These are phyloP conservation scores for Scheffersomyces lignicola DNA, from an alignment of 1,139 yeast species.

Conservation along the genomic window DNA sequence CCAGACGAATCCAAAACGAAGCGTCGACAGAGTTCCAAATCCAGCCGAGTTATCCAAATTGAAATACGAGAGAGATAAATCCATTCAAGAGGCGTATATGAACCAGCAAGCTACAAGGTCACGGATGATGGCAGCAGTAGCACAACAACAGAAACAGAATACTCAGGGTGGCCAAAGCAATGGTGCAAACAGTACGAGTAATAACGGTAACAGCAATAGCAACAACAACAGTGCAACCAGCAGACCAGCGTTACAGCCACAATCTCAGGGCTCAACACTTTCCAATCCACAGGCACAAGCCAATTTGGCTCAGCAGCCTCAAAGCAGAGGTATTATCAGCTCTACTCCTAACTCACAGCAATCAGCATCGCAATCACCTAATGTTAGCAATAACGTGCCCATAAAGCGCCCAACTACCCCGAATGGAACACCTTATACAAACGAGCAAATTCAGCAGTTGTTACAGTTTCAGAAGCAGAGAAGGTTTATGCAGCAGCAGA, in stretches of 20 bases:
- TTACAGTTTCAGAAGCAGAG: slow-evolving; percentile 54
- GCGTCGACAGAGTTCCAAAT: slow-evolving; percentile 54
- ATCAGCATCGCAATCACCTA: slow-evolving; percentile 2
- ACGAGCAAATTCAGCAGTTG: slow-evolving; percentile 55
- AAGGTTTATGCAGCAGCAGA: slow-evolving; percentile 44
- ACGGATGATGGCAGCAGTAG: slow-evolving; percentile 43
- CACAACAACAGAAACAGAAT: slow-evolving; percentile 34
- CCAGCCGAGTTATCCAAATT: slow-evolving; percentile 81
- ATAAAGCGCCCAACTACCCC: slow-evolving; percentile 45
- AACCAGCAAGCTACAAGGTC: slow-evolving; percentile 50
- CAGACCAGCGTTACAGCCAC: slow-evolving; percentile 3
- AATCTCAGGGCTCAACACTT: slow-evolving; percentile 2
- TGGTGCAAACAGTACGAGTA: slow-evolving; percentile 14
- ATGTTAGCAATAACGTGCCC: slow-evolving; percentile 6
- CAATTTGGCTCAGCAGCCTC: slow-evolving; percentile 4
- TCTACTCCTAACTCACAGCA: slow-evolving; percentile 2
- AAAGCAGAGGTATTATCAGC: slow-evolving; percentile 1
- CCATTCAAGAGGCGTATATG: slow-evolving; percentile 70
- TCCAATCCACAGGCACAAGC: slow-evolving; percentile 3
- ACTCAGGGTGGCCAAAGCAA: slow-evolving; percentile 16
- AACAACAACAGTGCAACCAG: slow-evolving; percentile 11
- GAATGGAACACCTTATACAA: slow-evolving; percentile 54
- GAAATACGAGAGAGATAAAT: slow-evolving; percentile 83
- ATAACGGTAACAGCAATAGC: slow-evolving; percentile 14
- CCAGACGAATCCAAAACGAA: too few species aligned